These are phyloP conservation scores for Pulveroboletus sp. DNA, from an alignment of 768 basidiomycete species.

Conservation along the genomic window DNA sequence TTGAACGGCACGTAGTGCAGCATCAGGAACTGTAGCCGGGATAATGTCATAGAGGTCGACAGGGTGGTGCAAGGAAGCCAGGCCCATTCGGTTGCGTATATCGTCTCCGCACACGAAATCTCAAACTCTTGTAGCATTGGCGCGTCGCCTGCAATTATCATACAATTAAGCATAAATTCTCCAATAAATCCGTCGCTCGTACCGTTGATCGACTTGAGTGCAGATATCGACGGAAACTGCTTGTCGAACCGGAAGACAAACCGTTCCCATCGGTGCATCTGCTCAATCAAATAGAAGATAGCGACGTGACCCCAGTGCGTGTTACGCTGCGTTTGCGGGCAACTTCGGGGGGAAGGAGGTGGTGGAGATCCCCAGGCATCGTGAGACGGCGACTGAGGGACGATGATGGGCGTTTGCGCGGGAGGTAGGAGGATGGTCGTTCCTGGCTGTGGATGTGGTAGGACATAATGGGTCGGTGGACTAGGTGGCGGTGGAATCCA, in stretches of 20 bases:
- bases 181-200: slow-evolving; percentile 19
- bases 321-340: slow-evolving; percentile 40
- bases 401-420: slow-evolving; percentile 42
- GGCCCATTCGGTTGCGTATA: slow-evolving; percentile 60
- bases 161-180: slow-evolving; percentile 1
- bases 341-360: slow-evolving; percentile 24
- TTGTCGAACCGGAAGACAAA: slow-evolving; percentile 79
- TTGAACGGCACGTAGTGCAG: slow-evolving; percentile 73
- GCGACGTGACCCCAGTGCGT: slow-evolving; percentile 80
- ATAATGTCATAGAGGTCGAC: slow-evolving; percentile 34
- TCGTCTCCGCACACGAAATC: slow-evolving; percentile 65
- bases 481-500: slow-evolving; percentile 30
- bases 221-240: slow-evolving; percentile 68
- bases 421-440: slow-evolving; percentile 33
- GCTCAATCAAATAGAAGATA: slow-evolving; percentile 72
- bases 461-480: slow-evolving; percentile 39
- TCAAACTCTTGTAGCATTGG: slow-evolving; percentile 75
- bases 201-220: slow-evolving; percentile 73
- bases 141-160: slow-evolving; percentile 57
- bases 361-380: slow-evolving; percentile 39
- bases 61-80: slow-evolving; percentile 61
- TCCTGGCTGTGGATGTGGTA: slow-evolving; percentile 27
- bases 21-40: slow-evolving; percentile 53
- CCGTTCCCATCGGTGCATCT: slow-evolving; percentile 79
- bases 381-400: slow-evolving; percentile 42